Base-by-base conservation (phyloP, 1,139 yeast genomes). In the Yamadazyma buinensis region DNA sequence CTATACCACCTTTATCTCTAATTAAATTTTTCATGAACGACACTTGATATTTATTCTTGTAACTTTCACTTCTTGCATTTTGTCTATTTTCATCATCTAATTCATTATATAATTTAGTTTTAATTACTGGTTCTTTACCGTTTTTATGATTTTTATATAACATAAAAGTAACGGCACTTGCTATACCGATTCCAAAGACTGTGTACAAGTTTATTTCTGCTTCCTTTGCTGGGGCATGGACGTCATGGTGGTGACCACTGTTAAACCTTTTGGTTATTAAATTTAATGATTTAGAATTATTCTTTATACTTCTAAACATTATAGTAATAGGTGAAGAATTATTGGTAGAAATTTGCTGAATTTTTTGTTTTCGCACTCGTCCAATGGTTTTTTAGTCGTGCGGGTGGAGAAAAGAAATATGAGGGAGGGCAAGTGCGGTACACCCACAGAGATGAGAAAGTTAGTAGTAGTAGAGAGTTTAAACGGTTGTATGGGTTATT, bases 1-100 rank as follows among this genome's bases (percentile, higher is more conserved):
- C 74, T 48, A 66, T 55, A 32, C 75, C 74, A 32, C 75, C 75
- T 51, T 66, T 68, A 47, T 70, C 75, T 51, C 63, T 64, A 34
- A 65, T 66, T 42, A 57, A 63, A n/a, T 57, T 57, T 50, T 65
- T 67, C 42, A 67, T 55, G 49, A 67, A 67, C 13, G 72, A 67
- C 12, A 61, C 51, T 48, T 67, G 64, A 54, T 67, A 67, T 47
- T 66, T 59, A 41, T 59, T 61, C 35, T 56, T 53, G 50, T 57
- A 64, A 42, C 55, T 60, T 41, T 63, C 69, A 41, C 56, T 61
- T 58, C 75, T 62, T 47, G 57, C 52, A 39, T 54, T 54, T 17
- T 47, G 54, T 41, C 72, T 64, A 23, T 61, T 64, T 28, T 67
- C 72, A 24, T 62, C 65, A 26, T 67, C 72, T 32, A 54, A 57